phyloP scores from a whole-genome alignment of 768 basidiomycete genomes.

The Strobilomyces confusus region DNA sequence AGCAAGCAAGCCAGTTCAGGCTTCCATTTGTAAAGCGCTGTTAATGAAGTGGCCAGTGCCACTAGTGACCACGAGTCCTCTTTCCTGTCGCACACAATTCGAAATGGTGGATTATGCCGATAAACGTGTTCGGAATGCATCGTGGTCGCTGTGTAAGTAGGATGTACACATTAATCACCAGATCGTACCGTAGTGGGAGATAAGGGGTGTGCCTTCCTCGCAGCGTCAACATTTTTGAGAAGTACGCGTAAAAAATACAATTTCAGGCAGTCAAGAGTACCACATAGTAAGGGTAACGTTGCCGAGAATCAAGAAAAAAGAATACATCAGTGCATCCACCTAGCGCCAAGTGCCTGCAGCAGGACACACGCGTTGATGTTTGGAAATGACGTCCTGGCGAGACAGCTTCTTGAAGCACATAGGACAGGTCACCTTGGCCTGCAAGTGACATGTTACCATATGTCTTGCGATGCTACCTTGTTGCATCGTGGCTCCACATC shows the following conservation, averaged over 20 bases:
- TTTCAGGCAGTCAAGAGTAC: too few species aligned
- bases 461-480: slow-evolving; percentile 29
- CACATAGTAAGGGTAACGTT: not conserved
- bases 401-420: slow-evolving; percentile 27
- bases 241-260: not conserved
- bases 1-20: not conserved
- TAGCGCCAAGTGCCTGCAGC: slow-evolving; percentile 14
- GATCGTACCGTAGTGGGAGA: not conserved
- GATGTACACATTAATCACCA: not conserved
- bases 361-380: slow-evolving; percentile 25
- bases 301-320: not conserved
- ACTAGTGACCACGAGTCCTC: not conserved
- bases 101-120: not conserved
- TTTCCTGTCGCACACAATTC: not conserved
- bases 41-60: not conserved
- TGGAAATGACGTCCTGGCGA: slow-evolving; percentile 25
- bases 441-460: slow-evolving; percentile 25
- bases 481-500: slow-evolving; percentile 22
- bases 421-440: slow-evolving; percentile 26
- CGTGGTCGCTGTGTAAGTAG: not conserved
- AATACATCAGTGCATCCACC: too few species aligned
- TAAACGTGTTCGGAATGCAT: not conserved
- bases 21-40: not conserved
- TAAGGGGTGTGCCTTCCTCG: slow-evolving; percentile 3
- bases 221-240: not conserved